Evolutionary conservation across 306 rosid genomes (phyloP).

Genomic region (barrel medic (Medicago truncatula)): DNA sequence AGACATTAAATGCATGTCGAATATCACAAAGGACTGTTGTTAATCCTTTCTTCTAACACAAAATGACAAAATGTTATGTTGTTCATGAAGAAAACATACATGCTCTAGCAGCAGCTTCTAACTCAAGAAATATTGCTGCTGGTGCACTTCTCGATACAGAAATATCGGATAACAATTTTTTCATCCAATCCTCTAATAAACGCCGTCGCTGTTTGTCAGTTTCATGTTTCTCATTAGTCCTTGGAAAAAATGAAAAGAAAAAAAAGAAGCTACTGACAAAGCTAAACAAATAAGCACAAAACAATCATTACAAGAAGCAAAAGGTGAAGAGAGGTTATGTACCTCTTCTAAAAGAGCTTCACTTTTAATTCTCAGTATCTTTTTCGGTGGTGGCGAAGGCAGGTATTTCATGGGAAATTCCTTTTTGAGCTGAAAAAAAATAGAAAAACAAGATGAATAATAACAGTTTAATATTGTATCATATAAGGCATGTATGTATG

Average conservation of each 20-base stretch:
- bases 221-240: conserved; percentile 13
- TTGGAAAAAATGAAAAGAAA: background rate
- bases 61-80: conserved; percentile 14
- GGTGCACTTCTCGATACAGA: conserved; percentile 85
- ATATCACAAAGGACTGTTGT: background rate
- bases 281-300: conserved; percentile 10
- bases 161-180: conserved; percentile 80
- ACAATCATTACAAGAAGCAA: conserved; percentile 26
- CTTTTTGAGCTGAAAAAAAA: conserved; percentile 64
- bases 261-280: background rate
- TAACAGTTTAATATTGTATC: too few species aligned
- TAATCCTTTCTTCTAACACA: background rate
- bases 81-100: conserved; percentile 62
- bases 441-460: conserved; percentile 1
- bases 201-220: conserved; percentile 71
- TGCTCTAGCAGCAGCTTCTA: conserved; percentile 94
- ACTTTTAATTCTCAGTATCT: conserved; percentile 64
- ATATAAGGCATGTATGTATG: too few species aligned
- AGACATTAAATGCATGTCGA: conserved; percentile 27
- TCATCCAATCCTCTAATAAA: conserved; percentile 84
- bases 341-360: conserved; percentile 76
- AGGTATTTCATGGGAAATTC: conserved; percentile 67
- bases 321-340: conserved; percentile 34
- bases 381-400: conserved; percentile 85
- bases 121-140: conserved; percentile 86